Percentiles rank a stretch among this genome's conserved stretches.
Evolutionary conservation across 108 stramenopile species (phyloP).

Genomic region (Halocafeteria seosinensis): DNA sequence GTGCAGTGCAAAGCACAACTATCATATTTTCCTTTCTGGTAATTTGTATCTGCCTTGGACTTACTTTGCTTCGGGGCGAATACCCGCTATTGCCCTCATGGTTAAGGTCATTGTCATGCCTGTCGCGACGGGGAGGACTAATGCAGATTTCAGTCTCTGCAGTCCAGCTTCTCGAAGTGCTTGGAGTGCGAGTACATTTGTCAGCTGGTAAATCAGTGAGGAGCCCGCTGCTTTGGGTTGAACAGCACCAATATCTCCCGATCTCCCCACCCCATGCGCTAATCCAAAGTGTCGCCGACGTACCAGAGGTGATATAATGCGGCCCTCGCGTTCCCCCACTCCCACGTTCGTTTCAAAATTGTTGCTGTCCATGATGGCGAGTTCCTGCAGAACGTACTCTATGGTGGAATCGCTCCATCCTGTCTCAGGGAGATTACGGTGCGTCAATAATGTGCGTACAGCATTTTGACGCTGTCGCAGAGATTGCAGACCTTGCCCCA

Average conservation of each 20-base stretch:
- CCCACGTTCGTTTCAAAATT: slow-evolving; percentile 50
- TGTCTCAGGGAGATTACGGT: not conserved
- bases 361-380: slow-evolving; percentile 43
- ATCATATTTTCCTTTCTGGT: too few relatives aligned
- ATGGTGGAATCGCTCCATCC: slow-evolving; percentile 35
- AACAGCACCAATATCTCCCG: slow-evolving; percentile 83
- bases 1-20: too few relatives aligned
- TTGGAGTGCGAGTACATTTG: slow-evolving; percentile 55
- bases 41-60: too few relatives aligned
- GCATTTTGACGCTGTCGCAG: too few relatives aligned
- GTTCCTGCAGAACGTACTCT: slow-evolving; percentile 22
- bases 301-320: slow-evolving; percentile 73
- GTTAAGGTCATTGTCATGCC: slow-evolving; percentile 72
- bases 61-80: slow-evolving; percentile 6
- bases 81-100: slow-evolving; percentile 42
- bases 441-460: not conserved
- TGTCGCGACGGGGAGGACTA: slow-evolving; percentile 75
- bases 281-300: slow-evolving; percentile 64
- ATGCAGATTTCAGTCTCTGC: slow-evolving; percentile 46
- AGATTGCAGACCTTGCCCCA: too few relatives aligned
- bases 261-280: slow-evolving; percentile 86
- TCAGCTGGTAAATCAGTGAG: slow-evolving; percentile 62
- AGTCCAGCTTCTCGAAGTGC: slow-evolving; percentile 65
- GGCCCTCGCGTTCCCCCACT: slow-evolving; percentile 95
- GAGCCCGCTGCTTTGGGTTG: slow-evolving; percentile 98